phyloP scores from a whole-genome alignment of 176 grass and related monocot genomes.

The Carex cristatella region DNA sequence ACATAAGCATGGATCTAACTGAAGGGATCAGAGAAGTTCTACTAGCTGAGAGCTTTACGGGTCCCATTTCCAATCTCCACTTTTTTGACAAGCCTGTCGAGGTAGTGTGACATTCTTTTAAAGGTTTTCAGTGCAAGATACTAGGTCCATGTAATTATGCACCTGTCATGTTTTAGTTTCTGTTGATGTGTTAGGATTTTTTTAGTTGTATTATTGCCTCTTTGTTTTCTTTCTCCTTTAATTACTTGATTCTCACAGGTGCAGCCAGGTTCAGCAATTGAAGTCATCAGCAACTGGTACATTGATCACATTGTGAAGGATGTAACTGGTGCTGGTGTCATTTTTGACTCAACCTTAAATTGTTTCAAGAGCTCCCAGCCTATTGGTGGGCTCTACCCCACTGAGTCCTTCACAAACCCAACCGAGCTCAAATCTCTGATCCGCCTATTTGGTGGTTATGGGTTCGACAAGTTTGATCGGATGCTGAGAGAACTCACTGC shows the following conservation, averaged over 20 bases:
- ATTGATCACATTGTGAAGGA: slow-evolving; percentile 87
- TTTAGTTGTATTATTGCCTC: neutral
- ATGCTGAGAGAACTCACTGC: slow-evolving; percentile 85
- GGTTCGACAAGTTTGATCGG: slow-evolving; percentile 76
- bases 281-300: slow-evolving; percentile 80
- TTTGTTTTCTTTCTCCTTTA: neutral
- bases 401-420: slow-evolving; percentile 82
- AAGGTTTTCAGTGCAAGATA: neutral
- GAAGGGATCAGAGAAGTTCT: slow-evolving; percentile 92
- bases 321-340: slow-evolving; percentile 52
- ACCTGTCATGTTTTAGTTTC: neutral
- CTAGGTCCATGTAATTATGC: neutral
- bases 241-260: slow-evolving; percentile 9
- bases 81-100: slow-evolving; percentile 66
- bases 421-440: slow-evolving; percentile 84
- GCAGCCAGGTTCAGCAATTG: slow-evolving; percentile 69
- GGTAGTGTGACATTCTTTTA: neutral
- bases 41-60: slow-evolving; percentile 72
- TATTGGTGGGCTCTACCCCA: slow-evolving; percentile 59
- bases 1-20: slow-evolving; percentile 99
- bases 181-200: neutral
- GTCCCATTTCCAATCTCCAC: slow-evolving; percentile 71
- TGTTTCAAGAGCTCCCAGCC: slow-evolving; percentile 75
- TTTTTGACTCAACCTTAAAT: slow-evolving; percentile 50
- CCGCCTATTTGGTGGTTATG: slow-evolving; percentile 86